Evolutionary conservation across 192 early-diverging fungal species (phyloP), one percentile per base, ranked within the genome.

Genomic region (Linnemannia exigua): DNA sequence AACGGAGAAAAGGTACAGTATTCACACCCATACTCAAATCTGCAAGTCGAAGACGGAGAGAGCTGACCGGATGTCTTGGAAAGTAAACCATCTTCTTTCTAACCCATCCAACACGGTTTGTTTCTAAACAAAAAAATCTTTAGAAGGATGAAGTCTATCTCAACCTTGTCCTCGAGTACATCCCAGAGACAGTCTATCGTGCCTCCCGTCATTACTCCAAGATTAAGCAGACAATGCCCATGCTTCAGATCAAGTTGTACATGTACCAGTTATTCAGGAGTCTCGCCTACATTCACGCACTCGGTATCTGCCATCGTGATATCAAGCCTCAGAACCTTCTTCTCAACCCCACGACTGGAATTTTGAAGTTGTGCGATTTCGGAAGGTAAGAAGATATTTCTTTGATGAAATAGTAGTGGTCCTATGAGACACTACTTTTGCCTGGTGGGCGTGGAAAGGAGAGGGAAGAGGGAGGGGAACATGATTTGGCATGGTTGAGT

Each of bases 281-380:
- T 83, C 90, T 99, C 70, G 97, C 97, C 67, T 99, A 98, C 87
- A 97, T 97, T 87, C 98, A 99, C 88, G 94, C 96, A 52, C 90
- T 98, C 67, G 98, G 98, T 35, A 99, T 99, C 81, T 99, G 98
- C 90, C 98, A 99, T 83, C 94, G 98, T 77, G 98, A 99, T 88
- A 99, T 99, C 87, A 99, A 99, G 90, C 98, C 98, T 72, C 98
- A 99, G 89, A 99, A 99, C 88, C 88, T 99, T 88, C 91, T 99
- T 70, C 90, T 99, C 52, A 95, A 99, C 87, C 96, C 96, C 72
- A 75, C 91, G 20, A 95, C 93, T 16, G 97, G 98, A n/a, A 93
- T 99, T 73, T 91, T 99, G 67, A 99, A 99, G 84, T 91, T 99
- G 68, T 99, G 98, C 87, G 98, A 99, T 89, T 99, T 99, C 90